A percentile compares a stretch with the other conserved stretches of the same genome.
Conservation (phyloP, 2,329 filamentous ascomycete species). For the Colletotrichum sp. region DNA sequence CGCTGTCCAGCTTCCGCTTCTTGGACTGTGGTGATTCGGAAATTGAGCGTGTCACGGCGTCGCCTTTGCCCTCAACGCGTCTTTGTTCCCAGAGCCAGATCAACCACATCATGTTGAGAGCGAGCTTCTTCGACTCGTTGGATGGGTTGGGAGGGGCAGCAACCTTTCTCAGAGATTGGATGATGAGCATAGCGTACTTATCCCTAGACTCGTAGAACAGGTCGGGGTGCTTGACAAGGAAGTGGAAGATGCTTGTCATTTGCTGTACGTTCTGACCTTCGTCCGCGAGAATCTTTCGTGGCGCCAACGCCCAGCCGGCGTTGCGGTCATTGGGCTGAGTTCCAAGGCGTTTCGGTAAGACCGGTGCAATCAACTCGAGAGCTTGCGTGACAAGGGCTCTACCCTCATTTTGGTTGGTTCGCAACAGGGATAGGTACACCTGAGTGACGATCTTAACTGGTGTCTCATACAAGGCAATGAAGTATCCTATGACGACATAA, state of each 20-base stretch:
- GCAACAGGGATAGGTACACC: slow-evolving; percentile 89
- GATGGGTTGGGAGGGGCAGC: slow-evolving; percentile 83
- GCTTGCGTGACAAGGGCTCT: slow-evolving; percentile 92
- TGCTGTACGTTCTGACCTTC: slow-evolving; percentile 95
- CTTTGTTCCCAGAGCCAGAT: slow-evolving; percentile 94
- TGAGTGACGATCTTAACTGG: slow-evolving; percentile 95
- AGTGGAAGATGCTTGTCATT: slow-evolving; percentile 96
- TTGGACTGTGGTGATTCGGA: slow-evolving; percentile 75
- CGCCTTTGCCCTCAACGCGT: slow-evolving; percentile 68
- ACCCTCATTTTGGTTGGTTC: slow-evolving; percentile 94
- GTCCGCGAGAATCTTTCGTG: slow-evolving; percentile 88
- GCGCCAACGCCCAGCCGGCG: slow-evolving; percentile 87
- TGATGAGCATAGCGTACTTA: slow-evolving; percentile 87
- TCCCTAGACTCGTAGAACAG: slow-evolving; percentile 96
- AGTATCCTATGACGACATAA: slow-evolving; percentile 96
- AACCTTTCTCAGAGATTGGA: slow-evolving; percentile 87
- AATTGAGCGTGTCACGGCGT: slow-evolving; percentile 41
- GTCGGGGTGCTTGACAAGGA: slow-evolving; percentile 89
- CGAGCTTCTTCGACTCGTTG: slow-evolving; percentile 89
- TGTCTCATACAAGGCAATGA: slow-evolving; percentile 96
- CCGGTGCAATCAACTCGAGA: slow-evolving; percentile 90
- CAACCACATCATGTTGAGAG: slow-evolving; percentile 86
- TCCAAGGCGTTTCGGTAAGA: slow-evolving; percentile 83
- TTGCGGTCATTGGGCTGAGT: slow-evolving; percentile 72
- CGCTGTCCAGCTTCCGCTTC: slow-evolving; percentile 80